Evolutionary conservation across 2,329 filamentous ascomycete genomes (phyloP).

Genomic region (Aureobasidium pullulans): DNA sequence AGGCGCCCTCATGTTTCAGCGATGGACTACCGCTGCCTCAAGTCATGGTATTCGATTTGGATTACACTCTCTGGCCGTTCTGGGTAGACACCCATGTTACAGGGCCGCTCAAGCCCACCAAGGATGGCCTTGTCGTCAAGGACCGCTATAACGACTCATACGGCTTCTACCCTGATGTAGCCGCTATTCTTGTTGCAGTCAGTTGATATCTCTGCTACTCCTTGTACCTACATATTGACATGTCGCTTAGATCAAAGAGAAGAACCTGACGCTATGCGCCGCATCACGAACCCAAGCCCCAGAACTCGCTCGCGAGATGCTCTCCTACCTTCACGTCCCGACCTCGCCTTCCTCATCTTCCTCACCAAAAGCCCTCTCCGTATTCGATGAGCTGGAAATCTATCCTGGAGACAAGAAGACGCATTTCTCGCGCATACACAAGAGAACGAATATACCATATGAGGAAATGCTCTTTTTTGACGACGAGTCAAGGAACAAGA

Average conservation of each 20-base stretch:
- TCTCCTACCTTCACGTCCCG: conserved; percentile 60
- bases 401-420: conserved; percentile 74
- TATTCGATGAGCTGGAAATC: conserved; percentile 54
- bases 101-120: conserved; percentile 55
- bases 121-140: conserved; percentile 41
- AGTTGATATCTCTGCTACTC: neutral
- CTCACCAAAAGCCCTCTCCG: conserved; percentile 34
- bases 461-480: conserved; percentile 95
- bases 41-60: conserved; percentile 86
- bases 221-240: neutral
- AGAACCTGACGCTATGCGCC: conserved; percentile 55
- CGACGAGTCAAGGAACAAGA: conserved; percentile 77
- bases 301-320: conserved; percentile 70
- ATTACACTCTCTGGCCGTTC: conserved; percentile 98
- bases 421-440: conserved; percentile 70
- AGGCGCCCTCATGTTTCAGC: conserved; percentile 49
- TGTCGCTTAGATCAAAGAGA: conserved; percentile 46
- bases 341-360: conserved; percentile 38
- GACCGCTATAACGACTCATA: conserved; percentile 42
- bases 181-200: conserved; percentile 33
- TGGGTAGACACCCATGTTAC: conserved; percentile 93
- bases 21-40: conserved; percentile 67
- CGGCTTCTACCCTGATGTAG: conserved; percentile 42
- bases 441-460: conserved; percentile 62
- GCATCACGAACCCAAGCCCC: conserved; percentile 78